Base-by-base conservation (phyloP, 2,329 filamentous ascomycete species). In the Stachybotrys elegans region DNA sequence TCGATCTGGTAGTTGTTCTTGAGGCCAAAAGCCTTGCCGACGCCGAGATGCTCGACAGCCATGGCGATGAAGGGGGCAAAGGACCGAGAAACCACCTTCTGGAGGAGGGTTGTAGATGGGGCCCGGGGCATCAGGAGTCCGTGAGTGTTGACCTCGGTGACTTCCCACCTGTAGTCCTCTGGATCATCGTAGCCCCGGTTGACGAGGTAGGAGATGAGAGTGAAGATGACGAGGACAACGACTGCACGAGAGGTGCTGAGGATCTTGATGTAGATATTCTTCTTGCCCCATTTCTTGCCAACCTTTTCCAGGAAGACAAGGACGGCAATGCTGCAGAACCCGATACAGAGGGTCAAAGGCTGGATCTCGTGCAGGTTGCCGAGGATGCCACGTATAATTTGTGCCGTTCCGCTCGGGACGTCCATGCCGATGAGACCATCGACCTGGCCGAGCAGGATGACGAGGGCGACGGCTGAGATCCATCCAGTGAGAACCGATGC, bases 361-460 rank as follows among this genome's bases (percentile, higher is more conserved):
- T 81, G 73, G 50, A 77, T 78, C 14, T 76, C 59, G 1, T 75
- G 75, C 0, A 84, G 69, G 11, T 78, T 65, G 16, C 65, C 65
- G 46, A 84, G 75, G 25, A 83, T 69, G 51, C 81, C 74, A 45
- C 75, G 76, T 39, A 84, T 79, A 47, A 81, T 78, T 11, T 66
- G 68, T 5, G 78, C 78, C 3, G 78, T 73, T 2, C 73, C 73
- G 21, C 69, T 68, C 3, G 73, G 69, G 1, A 78, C 69, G 21
- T 69, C 65, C 9, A 79, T 70, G 9, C 81, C 81, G 2, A 84
- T 72, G 0, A 84, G 71, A 2, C 76, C 76, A 4, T 71, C 76
- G 44, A 85, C 72, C 56, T 85, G 81, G n/a, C 78, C 79, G 40
- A 83, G 73, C 19, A 78, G 75, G 54, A 85, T 84, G 22, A 79